phyloP scores from a whole-genome alignment of 2,329 filamentous ascomycete species.

The Talaromyces sp. region DNA sequence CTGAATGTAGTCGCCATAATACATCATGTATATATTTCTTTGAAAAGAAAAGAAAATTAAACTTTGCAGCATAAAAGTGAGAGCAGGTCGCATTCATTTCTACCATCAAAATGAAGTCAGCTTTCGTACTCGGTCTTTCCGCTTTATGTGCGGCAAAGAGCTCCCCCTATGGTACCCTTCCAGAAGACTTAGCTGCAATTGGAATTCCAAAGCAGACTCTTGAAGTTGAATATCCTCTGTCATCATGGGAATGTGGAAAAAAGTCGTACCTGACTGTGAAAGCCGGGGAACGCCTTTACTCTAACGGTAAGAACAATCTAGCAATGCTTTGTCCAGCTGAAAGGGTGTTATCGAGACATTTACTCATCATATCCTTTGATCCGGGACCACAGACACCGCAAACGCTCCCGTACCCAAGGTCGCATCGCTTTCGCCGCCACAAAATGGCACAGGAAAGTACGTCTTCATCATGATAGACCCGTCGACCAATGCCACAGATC shows the following conservation, averaged over 20 bases:
- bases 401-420: background rate
- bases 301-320: conserved; percentile 2
- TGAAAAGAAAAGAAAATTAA: background rate
- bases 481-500: conserved; percentile 2
- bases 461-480: conserved; percentile 16
- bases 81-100: background rate
- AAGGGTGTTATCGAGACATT: background rate
- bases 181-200: background rate
- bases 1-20: background rate
- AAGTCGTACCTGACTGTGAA: conserved; percentile 2
- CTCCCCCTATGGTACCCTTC: background rate
- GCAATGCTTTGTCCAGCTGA: background rate
- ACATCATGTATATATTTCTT: background rate
- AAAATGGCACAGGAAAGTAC: conserved; percentile 5
- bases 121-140: background rate
- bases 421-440: background rate
- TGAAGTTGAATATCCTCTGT: background rate
- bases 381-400: background rate
- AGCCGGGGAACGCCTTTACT: background rate
- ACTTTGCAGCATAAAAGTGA: background rate
- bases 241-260: conserved; percentile 6
- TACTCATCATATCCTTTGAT: background rate
- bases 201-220: conserved; percentile 2
- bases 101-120: conserved; percentile 4
- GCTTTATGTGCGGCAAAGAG: background rate